A percentile compares a stretch with the other conserved stretches of the same genome.
phyloP scores from a whole-genome alignment of 2,329 filamentous ascomycete species.

The Hymenoscyphus fructigenus region DNA sequence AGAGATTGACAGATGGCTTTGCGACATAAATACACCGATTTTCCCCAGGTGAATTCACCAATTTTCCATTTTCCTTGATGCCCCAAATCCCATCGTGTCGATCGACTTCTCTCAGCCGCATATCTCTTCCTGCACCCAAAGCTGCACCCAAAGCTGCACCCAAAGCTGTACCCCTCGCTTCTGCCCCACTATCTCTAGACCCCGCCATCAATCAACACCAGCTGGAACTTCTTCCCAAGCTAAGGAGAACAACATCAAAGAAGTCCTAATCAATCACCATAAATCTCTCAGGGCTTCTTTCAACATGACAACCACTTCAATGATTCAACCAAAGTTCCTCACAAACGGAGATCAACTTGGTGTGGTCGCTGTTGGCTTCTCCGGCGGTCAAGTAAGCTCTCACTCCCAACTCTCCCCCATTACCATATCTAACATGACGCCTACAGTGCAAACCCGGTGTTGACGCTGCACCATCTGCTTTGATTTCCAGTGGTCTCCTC shows the following conservation, averaged over 20 bases:
- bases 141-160: neutral
- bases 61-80: neutral
- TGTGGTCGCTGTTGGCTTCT: constrained; percentile 93
- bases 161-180: neutral
- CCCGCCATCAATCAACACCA: neutral
- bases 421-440: constrained; percentile 21
- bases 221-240: neutral
- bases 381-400: constrained; percentile 79
- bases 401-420: neutral
- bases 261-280: neutral
- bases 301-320: constrained; percentile 36
- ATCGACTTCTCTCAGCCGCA: constrained; percentile 1
- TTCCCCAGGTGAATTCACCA: neutral
- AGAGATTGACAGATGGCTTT: neutral
- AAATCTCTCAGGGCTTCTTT: neutral
- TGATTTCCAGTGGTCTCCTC: constrained; percentile 86
- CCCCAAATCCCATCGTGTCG: neutral
- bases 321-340: constrained; percentile 66
- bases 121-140: neutral
- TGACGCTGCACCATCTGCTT: constrained; percentile 82
- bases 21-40: neutral
- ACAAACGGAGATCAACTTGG: constrained; percentile 77
- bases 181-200: constrained; percentile 1
- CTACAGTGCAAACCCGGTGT: constrained; percentile 82
- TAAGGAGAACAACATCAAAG: neutral